These are phyloP conservation scores for Clitoria ternatea DNA, from an alignment of 306 rosid genomes.

Conservation along the genomic window DNA sequence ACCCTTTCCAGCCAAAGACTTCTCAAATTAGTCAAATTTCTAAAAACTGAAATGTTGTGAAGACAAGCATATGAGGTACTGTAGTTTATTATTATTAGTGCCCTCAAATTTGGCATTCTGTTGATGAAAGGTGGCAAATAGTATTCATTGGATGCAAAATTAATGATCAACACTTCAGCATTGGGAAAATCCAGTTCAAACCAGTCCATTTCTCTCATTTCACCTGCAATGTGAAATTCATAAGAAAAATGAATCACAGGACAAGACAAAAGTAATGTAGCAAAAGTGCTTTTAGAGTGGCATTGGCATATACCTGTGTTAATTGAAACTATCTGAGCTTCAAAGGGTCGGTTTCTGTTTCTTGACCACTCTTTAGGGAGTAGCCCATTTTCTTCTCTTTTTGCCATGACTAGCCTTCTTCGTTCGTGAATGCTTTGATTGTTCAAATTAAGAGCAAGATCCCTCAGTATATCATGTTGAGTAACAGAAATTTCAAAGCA, in stretches of 20 bases:
- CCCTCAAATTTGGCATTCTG: slow-evolving; percentile 77
- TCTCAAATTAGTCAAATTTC: slow-evolving; percentile 45
- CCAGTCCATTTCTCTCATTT: slow-evolving; percentile 84
- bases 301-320: slow-evolving; percentile 62
- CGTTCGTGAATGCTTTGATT: slow-evolving; percentile 34
- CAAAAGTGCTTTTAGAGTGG: too few relatives aligned
- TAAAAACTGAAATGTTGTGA: slow-evolving; percentile 43
- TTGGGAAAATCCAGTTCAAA: slow-evolving; percentile 60
- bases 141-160: slow-evolving; percentile 66
- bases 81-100: slow-evolving; percentile 58
- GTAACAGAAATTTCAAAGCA: slow-evolving; percentile 68
- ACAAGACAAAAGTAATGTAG: not conserved
- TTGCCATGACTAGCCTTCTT: slow-evolving; percentile 68
- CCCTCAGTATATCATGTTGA: slow-evolving; percentile 85
- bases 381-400: slow-evolving; percentile 44
- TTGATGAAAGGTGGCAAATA: slow-evolving; percentile 69
- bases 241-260: slow-evolving; percentile 14
- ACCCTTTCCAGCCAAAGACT: slow-evolving; percentile 94
- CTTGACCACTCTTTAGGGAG: slow-evolving; percentile 87
- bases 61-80: slow-evolving; percentile 53
- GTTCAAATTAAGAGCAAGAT: slow-evolving; percentile 75
- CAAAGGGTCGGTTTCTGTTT: slow-evolving; percentile 41
- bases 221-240: slow-evolving; percentile 50
- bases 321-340: slow-evolving; percentile 75
- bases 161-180: slow-evolving; percentile 78